These are phyloP conservation scores for Pseudonitzschia pungens DNA, from an alignment of 108 stramenopile genomes.

Conservation along the genomic window DNA sequence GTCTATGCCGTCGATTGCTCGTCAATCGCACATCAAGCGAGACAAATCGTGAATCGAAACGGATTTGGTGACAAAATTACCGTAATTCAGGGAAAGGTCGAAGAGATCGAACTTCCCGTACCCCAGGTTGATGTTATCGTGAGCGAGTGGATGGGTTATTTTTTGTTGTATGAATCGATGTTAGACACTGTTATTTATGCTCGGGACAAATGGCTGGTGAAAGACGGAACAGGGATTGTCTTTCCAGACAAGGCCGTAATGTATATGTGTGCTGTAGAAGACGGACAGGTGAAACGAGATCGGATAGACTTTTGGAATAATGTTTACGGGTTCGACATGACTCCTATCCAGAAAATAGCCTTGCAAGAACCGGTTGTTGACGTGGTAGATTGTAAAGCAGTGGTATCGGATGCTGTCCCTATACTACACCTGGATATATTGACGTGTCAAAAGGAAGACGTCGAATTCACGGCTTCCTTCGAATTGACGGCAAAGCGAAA, in stretches of 20 bases:
- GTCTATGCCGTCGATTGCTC: constrained; percentile 94
- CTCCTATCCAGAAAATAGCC: constrained; percentile 87
- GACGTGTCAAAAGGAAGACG: constrained; percentile 89
- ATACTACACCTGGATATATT: constrained; percentile 90
- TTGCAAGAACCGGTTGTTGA: constrained; percentile 95
- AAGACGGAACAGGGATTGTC: constrained; percentile 73
- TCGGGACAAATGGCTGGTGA: constrained; percentile 83
- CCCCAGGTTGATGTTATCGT: constrained; percentile 93
- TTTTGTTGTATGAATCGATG: constrained; percentile 97
- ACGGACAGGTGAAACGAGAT: constrained; percentile 73
- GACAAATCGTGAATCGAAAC: constrained; percentile 77
- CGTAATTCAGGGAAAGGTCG: constrained; percentile 86
- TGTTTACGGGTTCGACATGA: constrained; percentile 98
- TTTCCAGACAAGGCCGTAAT: constrained; percentile 95
- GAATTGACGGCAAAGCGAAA: constrained; percentile 68
- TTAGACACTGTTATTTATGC: constrained; percentile 93
- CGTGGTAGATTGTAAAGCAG: constrained; percentile 77
- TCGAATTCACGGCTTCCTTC: constrained; percentile 77
- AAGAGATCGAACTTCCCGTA: constrained; percentile 89
- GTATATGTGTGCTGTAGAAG: constrained; percentile 87
- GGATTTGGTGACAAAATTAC: constrained; percentile 82
- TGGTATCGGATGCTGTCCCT: constrained; percentile 77
- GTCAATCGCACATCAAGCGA: constrained; percentile 82
- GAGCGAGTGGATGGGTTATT: constrained; percentile 99
- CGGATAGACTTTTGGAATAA: constrained; percentile 90